A percentile compares a stretch with the other conserved stretches of the same genome.
These are phyloP conservation scores for Ploettnerulaceae sp. DNA, from an alignment of 2,329 filamentous ascomycete genomes.

Conservation along the genomic window DNA sequence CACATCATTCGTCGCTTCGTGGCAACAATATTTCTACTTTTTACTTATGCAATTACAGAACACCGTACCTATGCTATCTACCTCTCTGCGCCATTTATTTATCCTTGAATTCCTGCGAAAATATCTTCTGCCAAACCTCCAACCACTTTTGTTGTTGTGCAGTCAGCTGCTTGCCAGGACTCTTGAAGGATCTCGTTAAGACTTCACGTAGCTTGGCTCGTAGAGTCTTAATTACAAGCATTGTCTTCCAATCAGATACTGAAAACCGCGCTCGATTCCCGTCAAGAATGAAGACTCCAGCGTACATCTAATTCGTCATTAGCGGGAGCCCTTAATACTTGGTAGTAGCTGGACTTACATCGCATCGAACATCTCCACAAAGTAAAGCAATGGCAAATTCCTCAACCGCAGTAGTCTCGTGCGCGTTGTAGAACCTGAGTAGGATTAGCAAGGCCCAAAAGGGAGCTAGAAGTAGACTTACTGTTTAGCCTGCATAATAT, in stretches of 20 bases:
- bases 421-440: constrained; percentile 75
- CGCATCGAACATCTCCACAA: constrained; percentile 84
- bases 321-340: no score
- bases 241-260: constrained; percentile 81
- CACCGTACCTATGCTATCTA: constrained; percentile 10
- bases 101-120: constrained; percentile 40
- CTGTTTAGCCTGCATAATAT: constrained; percentile 91
- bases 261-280: constrained; percentile 82
- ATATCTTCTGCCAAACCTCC: constrained; percentile 68
- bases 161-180: constrained; percentile 56
- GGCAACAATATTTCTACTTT: background rate
- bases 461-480: constrained; percentile 37
- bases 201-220: constrained; percentile 70
- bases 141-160: constrained; percentile 69
- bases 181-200: constrained; percentile 65
- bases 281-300: constrained; percentile 82
- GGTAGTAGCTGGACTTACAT: no score
- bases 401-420: constrained; percentile 77
- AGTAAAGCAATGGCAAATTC: constrained; percentile 79
- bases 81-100: constrained; percentile 20
- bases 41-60: background rate
- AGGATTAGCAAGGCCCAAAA: constrained; percentile 21
- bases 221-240: constrained; percentile 82
- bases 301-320: constrained; percentile 60
- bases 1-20: background rate